phyloP scores from a whole-genome alignment of 805 yeast species.

The Yarrowia keelungensis region DNA sequence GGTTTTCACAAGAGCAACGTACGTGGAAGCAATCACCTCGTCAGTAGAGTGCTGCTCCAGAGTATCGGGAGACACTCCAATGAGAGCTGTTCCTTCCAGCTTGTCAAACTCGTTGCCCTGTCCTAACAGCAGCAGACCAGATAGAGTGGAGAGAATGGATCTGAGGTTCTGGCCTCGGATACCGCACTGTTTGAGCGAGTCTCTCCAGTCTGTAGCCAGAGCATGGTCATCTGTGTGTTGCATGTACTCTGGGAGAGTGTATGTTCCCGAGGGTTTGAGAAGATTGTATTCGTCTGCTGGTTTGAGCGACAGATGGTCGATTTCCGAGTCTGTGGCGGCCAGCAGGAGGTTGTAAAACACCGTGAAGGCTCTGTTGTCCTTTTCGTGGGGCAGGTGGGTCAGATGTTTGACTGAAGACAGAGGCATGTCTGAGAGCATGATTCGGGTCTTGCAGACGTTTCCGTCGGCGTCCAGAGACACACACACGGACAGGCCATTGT shows the following conservation, averaged over 20 bases:
- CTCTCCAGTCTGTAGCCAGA: conserved; percentile 53
- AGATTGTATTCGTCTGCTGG: conserved; percentile 46
- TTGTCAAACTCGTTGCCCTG: conserved; percentile 48
- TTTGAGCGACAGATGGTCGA: conserved; percentile 48
- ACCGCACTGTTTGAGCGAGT: conserved; percentile 50
- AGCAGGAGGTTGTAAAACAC: conserved; percentile 51
- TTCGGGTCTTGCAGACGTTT: conserved; percentile 47
- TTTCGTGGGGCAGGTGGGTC: conserved; percentile 44
- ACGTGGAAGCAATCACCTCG: conserved; percentile 50
- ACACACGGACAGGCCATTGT: conserved; percentile 49
- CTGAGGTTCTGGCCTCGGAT: conserved; percentile 49
- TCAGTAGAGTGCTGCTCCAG: conserved; percentile 46
- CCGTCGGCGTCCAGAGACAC: conserved; percentile 49
- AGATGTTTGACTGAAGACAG: conserved; percentile 48
- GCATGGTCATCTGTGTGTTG: conserved; percentile 51
- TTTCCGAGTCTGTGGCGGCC: conserved; percentile 47
- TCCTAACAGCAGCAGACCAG: conserved; percentile 53
- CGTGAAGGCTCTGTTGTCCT: conserved; percentile 49
- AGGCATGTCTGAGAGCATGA: conserved; percentile 47
- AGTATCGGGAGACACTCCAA: conserved; percentile 50
- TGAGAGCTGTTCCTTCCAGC: conserved; percentile 53
- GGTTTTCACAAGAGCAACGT: conserved; percentile 48
- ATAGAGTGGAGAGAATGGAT: conserved; percentile 49
- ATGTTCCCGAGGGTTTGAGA: conserved; percentile 47
- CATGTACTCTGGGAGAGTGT: conserved; percentile 50